phyloP scores from a whole-genome alignment of 2,329 filamentous ascomycete genomes.

The Magnaporthiopsis rhizophila region DNA sequence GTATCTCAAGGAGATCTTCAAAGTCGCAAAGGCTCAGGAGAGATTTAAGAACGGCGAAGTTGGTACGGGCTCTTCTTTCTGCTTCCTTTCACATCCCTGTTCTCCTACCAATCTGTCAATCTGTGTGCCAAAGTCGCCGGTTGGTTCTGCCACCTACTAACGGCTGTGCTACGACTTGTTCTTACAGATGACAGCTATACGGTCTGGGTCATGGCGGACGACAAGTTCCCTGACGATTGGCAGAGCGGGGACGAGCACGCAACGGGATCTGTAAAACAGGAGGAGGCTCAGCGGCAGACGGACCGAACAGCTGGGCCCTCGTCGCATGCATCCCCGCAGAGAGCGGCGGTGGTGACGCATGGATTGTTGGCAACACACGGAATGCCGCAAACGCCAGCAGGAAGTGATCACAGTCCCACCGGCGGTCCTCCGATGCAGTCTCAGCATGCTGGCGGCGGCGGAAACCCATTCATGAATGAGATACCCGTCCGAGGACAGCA shows the following conservation, averaged over 20 bases:
- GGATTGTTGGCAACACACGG: slow-evolving; percentile 18
- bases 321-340: slow-evolving; percentile 18
- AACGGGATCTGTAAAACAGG: slow-evolving; percentile 31
- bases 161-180: background rate
- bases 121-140: background rate
- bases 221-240: slow-evolving; percentile 40
- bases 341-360: slow-evolving; percentile 17
- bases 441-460: slow-evolving; percentile 8
- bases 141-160: background rate
- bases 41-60: slow-evolving; percentile 48
- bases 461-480: slow-evolving; percentile 15
- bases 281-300: slow-evolving; percentile 27
- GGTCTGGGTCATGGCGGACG: slow-evolving; percentile 44
- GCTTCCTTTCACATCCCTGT: background rate
- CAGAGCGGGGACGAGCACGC: slow-evolving; percentile 38
- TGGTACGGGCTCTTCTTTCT: slow-evolving; percentile 30
- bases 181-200: slow-evolving; percentile 36
- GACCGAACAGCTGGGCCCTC: background rate
- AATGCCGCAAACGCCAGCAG: slow-evolving; percentile 24
- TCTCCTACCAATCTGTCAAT: too few species aligned
- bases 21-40: slow-evolving; percentile 49
- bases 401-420: slow-evolving; percentile 27
- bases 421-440: background rate
- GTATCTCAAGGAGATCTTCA: slow-evolving; percentile 54
- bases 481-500: slow-evolving; percentile 2